Evolutionary conservation across 2,329 filamentous ascomycete genomes (phyloP), one percentile per base, ranked within the genome.

Genomic region (Xylaria sp.): DNA sequence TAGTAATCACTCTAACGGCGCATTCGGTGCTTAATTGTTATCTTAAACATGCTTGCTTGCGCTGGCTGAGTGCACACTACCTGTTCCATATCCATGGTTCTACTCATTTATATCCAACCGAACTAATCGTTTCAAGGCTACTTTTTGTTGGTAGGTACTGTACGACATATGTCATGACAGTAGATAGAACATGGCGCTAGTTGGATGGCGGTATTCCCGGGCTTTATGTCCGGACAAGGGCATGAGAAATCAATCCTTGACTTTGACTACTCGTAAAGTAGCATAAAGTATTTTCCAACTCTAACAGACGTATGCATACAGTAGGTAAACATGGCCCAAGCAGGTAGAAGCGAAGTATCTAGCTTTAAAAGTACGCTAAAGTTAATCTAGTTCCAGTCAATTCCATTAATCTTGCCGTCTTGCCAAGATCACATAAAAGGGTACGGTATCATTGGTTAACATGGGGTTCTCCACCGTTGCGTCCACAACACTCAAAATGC

Each of bases 181-280:
- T 20, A n/a, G 18, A 13, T 23, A 46, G 23, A 23, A 28, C 13
- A 63, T 46, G 18, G 37, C 51, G 18, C 37, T 52, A 63, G 28
- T 23, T 34, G 51, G 10, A 34, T 18, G 28, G 8, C 15, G 18
- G 52, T 31, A 50, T 44, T 57, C 54, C 54, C 34, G 31, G 54
- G 2, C n/a, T 25, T 34, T 20, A 62, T 46, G 23, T 50, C n/a
- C 28, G 60, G 48, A 20, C 52, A 48, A 50, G 66, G 61, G 34
- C 39, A 41, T n/a, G 55, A 57, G 57, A 31, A 56, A 28, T 28
- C 15, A 55, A 56, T 56, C 62, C 66, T 46, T 48, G 48, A 54
- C 48, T n/a, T 23, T 18, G 52, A 28, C 23, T 58, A 20, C 31
- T 56, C 31, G 9, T 34, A 34, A 34, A 9, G 31, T 34, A 34